Conservation (phyloP, 2,329 filamentous ascomycete genomes). For the Microcera coccophila region DNA sequence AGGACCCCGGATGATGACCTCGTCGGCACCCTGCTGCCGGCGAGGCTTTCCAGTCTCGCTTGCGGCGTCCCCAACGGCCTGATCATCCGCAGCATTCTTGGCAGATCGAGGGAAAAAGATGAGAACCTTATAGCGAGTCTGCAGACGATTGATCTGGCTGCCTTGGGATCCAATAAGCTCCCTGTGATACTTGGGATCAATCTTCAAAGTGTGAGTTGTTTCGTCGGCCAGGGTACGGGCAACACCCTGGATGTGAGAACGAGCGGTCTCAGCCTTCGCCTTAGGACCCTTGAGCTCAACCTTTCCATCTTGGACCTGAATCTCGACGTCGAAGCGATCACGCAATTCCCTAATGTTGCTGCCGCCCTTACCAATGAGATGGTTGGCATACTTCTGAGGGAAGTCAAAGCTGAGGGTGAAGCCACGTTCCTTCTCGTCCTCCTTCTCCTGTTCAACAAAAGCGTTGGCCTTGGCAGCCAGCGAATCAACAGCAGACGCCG, state of each 20-base stretch:
- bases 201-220: slow-evolving; percentile 78
- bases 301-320: slow-evolving; percentile 90
- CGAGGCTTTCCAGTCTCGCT: slow-evolving; percentile 64
- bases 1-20: slow-evolving; percentile 86
- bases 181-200: slow-evolving; percentile 89
- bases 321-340: slow-evolving; percentile 65
- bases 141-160: slow-evolving; percentile 82
- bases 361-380: slow-evolving; percentile 67
- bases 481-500: slow-evolving; percentile 65
- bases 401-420: slow-evolving; percentile 87
- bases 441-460: slow-evolving; percentile 83
- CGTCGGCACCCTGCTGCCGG: slow-evolving; percentile 74
- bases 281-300: slow-evolving; percentile 95
- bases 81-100: slow-evolving; percentile 64
- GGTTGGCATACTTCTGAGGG: slow-evolving; percentile 89
- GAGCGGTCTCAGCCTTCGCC: slow-evolving; percentile 86
- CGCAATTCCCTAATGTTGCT: slow-evolving; percentile 63
- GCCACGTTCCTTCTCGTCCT: slow-evolving; percentile 89
- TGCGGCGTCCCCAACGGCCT: slow-evolving; percentile 62
- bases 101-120: slow-evolving; percentile 82
- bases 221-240: slow-evolving; percentile 87
- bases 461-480: slow-evolving; percentile 68
- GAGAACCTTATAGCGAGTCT: slow-evolving; percentile 87
- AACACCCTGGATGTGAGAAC: slow-evolving; percentile 73
- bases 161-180: slow-evolving; percentile 90